Conservation (phyloP, 768 basidiomycete genomes). For the Psilocybe azurescens region DNA sequence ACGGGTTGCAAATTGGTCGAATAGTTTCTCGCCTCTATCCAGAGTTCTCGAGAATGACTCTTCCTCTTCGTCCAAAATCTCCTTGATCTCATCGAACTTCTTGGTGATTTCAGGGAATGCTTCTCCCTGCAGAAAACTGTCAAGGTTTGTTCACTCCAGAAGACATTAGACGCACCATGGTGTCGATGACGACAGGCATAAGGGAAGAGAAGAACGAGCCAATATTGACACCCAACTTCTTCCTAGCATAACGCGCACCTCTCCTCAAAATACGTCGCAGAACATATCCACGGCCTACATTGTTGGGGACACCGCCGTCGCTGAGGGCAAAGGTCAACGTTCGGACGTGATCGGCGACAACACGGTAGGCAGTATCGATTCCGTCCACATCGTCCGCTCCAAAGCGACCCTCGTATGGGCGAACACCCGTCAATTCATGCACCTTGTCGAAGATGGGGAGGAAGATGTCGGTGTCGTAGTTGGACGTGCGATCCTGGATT, state of each 20-base stretch:
- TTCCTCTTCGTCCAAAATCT: conserved; percentile 97
- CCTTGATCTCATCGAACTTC: conserved; percentile 82
- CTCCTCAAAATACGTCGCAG: conserved; percentile 90
- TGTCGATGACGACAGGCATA: conserved; percentile 87
- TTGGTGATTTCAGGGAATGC: conserved; percentile 94
- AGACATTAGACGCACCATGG: conserved; percentile 66
- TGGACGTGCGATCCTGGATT: conserved; percentile 89
- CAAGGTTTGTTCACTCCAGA: background rate
- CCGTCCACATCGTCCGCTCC: conserved; percentile 96
- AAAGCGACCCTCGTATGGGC: conserved; percentile 89
- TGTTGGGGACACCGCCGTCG: conserved; percentile 96
- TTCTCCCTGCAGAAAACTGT: conserved; percentile 56
- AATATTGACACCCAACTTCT: conserved; percentile 91
- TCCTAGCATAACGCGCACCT: conserved; percentile 94
- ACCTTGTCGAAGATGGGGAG: conserved; percentile 86
- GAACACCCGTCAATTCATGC: conserved; percentile 86
- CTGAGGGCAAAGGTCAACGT: conserved; percentile 95
- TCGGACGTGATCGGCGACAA: conserved; percentile 95
- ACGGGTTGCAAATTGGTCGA: conserved; percentile 82
- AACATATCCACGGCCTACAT: conserved; percentile 97
- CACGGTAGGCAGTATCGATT: conserved; percentile 96
- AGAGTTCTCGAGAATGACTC: conserved; percentile 97
- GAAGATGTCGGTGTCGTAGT: conserved; percentile 99
- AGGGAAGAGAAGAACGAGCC: conserved; percentile 95
- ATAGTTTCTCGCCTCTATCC: conserved; percentile 95